Percentiles rank a stretch among this genome's conserved stretches.
Evolutionary conservation across 148 eudicot species (phyloP).

Genomic region (Chenopodium berlandieri): DNA sequence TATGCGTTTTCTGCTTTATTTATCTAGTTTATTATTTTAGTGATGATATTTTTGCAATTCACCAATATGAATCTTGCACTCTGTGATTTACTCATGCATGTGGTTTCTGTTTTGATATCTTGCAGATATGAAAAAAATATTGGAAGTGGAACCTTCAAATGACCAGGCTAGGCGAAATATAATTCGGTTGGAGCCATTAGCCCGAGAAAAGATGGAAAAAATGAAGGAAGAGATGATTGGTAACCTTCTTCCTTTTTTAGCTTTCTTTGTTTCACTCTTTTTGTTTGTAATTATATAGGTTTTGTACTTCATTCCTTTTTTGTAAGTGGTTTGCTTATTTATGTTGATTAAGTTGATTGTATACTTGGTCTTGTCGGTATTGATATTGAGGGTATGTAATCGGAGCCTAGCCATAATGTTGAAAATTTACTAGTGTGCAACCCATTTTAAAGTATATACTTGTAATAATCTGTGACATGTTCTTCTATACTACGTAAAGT

Average conservation of each 20-base stretch:
- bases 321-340: not conserved
- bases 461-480: not conserved
- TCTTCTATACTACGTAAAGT: too few relatives aligned
- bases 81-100: not conserved
- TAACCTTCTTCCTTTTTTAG: slow-evolving; percentile 24
- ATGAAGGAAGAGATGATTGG: slow-evolving; percentile 99
- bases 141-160: slow-evolving; percentile 84
- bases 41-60: not conserved
- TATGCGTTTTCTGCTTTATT: not conserved
- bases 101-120: not conserved
- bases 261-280: not conserved
- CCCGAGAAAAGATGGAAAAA: slow-evolving; percentile 81
- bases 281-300: not conserved
- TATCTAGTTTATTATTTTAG: not conserved
- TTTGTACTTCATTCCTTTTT: not conserved
- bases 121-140: slow-evolving; percentile 72
- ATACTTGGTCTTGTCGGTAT: not conserved
- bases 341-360: not conserved
- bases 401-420: not conserved
- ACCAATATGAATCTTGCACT: too few relatives aligned
- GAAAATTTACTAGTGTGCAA: not conserved
- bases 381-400: not conserved
- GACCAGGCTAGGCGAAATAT: slow-evolving; percentile 74
- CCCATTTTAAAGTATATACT: not conserved
- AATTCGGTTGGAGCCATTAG: slow-evolving; percentile 80